Base-by-base conservation (phyloP, 2,329 filamentous ascomycete species). In the Colletotrichum brevisporum region DNA sequence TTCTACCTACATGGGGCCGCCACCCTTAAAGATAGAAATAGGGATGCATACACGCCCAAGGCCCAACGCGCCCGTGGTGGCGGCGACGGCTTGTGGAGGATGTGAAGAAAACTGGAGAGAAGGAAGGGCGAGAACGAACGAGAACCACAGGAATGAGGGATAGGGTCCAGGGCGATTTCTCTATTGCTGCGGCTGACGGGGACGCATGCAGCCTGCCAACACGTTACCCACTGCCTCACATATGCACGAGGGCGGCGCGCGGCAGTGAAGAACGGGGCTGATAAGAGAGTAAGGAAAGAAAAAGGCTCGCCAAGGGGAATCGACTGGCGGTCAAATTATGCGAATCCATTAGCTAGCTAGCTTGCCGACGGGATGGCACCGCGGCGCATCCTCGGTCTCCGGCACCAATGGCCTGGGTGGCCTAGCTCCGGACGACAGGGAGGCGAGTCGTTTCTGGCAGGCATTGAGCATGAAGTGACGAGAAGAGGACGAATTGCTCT, bases 341-440 rank as follows among this genome's bases (percentile, higher is more conserved):
- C 39, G 39, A 62, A 62, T 54, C 41, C 50, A 47, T 54, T 62
- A 54, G 21, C 45, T 61, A 53, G 21, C 48, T 27, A 51, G 58
- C 50, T 45, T 62, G 54, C 59, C 50, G 59, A 48, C 27, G 41
- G 59, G n/a, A 54, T 62, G 59, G 59, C 39, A 62, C 59, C 58
- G 43, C 27, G 39, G 16, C 45, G 13, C 36, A 31, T 36, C 24
- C 50, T 62, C 59, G 50, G 59, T 18, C 15, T 61, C 53, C 18
- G 48, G 58, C 50, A 24, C 8, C 51, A 47, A 47, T 21, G 41
- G 31, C 2, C 31, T 36, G 31, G 31, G 31, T 36, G 5, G 50
- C 24, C 39, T 45, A 54, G 51, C 39, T 45, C 24, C 39, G 26
- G 36, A 27, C 6, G 18, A 41, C 15, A 47, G 8, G 31, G 31